These are phyloP conservation scores for Inonotus obliquus DNA, from an alignment of 1,284 basidiomycete species.

Conservation along the genomic window DNA sequence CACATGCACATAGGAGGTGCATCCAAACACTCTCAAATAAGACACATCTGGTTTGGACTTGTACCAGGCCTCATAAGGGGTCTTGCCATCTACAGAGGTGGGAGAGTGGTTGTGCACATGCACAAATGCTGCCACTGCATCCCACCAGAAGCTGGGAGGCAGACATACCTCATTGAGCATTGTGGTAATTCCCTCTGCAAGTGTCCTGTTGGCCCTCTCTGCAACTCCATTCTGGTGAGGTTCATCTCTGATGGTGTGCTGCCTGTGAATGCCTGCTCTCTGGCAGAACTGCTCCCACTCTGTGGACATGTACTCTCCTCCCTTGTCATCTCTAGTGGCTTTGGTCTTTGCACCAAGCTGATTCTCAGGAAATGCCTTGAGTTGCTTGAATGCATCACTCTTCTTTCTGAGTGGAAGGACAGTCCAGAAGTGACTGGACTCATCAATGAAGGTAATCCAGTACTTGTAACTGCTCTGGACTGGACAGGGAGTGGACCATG, in stretches of 20 bases:
- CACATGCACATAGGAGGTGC: too few relatives aligned
- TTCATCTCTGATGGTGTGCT: constrained; percentile 8
- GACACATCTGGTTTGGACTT: too few relatives aligned
- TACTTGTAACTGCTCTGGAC: constrained; percentile 22
- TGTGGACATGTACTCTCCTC: constrained; percentile 22
- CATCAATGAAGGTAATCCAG: constrained; percentile 26
- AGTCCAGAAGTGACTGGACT: constrained; percentile 19
- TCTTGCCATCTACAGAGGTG: too few relatives aligned
- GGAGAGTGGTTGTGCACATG: too few relatives aligned
- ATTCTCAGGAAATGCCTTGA: constrained; percentile 22
- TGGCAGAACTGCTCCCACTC: constrained; percentile 16
- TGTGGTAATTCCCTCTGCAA: constrained; percentile 8
- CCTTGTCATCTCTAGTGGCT: constrained; percentile 27
- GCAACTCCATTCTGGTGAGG: constrained; percentile 8
- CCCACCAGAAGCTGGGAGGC: too few relatives aligned
- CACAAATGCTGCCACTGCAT: too few relatives aligned
- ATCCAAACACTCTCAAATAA: too few relatives aligned
- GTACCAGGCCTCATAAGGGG: too few relatives aligned
- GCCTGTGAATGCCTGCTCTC: constrained; percentile 1
- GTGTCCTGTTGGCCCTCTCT: constrained; percentile 27
- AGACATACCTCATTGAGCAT: too few relatives aligned
- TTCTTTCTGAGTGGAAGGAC: constrained; percentile 23
- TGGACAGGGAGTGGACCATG: constrained; percentile 20
- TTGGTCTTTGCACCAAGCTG: constrained; percentile 21
- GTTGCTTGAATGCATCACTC: constrained; percentile 24